Evolutionary conservation across 2,329 filamentous ascomycete species (phyloP).

Genomic region (Venturia aucupariae): DNA sequence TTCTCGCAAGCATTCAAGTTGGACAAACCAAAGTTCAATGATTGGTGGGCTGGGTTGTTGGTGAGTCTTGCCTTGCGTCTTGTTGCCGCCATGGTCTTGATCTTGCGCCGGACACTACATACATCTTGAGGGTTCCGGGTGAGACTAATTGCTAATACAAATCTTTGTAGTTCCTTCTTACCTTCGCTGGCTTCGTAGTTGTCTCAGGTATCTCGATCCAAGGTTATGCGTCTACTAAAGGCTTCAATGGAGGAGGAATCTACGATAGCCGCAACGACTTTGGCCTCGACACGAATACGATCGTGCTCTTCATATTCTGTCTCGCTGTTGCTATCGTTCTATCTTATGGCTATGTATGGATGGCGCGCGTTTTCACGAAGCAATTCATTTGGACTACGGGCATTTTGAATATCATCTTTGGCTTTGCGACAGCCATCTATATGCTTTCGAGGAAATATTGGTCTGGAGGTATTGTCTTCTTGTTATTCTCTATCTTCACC

Average conservation of each 20-base stretch:
- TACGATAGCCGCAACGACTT: constrained; percentile 59
- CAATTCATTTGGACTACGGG: constrained; percentile 89
- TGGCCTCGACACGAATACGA: constrained; percentile 69
- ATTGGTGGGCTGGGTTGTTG: constrained; percentile 78
- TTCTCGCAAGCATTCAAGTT: constrained; percentile 81
- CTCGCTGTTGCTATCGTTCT: constrained; percentile 64
- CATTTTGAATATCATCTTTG: constrained; percentile 76
- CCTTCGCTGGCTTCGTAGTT: constrained; percentile 63
- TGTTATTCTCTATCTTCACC: constrained; percentile 72
- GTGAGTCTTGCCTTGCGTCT: constrained; percentile 34
- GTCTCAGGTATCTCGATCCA: constrained; percentile 68
- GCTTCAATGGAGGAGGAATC: constrained; percentile 61
- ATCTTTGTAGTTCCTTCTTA: constrained; percentile 51
- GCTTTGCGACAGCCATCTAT: constrained; percentile 77
- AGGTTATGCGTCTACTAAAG: constrained; percentile 55
- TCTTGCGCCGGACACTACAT: constrained; percentile 17
- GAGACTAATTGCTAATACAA: neutral
- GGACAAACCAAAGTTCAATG: constrained; percentile 78
- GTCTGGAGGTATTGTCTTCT: constrained; percentile 77
- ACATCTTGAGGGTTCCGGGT: neutral
- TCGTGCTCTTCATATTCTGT: constrained; percentile 75
- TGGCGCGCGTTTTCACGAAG: constrained; percentile 71
- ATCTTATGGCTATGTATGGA: constrained; percentile 66
- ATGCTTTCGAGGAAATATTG: constrained; percentile 72
- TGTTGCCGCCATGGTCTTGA: neutral